These are phyloP conservation scores for Cupressus sempervirens DNA, from an alignment of 75 land plant species.

Conservation along the genomic window DNA sequence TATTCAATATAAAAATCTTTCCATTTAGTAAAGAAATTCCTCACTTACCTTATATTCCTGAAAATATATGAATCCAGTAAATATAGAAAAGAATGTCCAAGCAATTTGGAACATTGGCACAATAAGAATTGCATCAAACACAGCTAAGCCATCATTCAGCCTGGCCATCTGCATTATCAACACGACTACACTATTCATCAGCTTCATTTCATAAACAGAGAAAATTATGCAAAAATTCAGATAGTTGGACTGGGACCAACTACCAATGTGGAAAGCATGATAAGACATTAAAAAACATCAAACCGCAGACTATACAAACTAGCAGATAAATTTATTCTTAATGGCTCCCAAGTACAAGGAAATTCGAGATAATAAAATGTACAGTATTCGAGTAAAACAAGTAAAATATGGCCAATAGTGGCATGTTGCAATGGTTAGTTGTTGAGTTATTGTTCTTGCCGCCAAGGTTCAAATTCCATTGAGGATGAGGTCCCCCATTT, in stretches of 20 bases:
- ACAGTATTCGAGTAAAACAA: neutral
- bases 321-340: neutral
- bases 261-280: neutral
- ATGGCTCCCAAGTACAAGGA: slow-evolving; percentile 6
- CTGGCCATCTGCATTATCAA: slow-evolving; percentile 78
- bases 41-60: slow-evolving; percentile 85
- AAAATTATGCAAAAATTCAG: neutral
- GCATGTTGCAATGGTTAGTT: no score
- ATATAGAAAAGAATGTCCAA: slow-evolving; percentile 99
- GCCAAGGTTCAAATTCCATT: no score
- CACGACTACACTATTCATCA: neutral
- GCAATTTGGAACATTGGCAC: slow-evolving; percentile 99
- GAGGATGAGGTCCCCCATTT: no score
- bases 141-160: slow-evolving; percentile 92
- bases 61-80: slow-evolving; percentile 98
- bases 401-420: neutral
- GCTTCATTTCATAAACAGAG: neutral
- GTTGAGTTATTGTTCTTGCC: no score
- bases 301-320: neutral
- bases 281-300: neutral
- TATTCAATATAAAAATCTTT: neutral
- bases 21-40: neutral
- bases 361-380: neutral
- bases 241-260: neutral
- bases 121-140: slow-evolving; percentile 95